Evolutionary conservation across 352 stramenopile genomes (phyloP).

Genomic region (Ophiocytium majus): DNA sequence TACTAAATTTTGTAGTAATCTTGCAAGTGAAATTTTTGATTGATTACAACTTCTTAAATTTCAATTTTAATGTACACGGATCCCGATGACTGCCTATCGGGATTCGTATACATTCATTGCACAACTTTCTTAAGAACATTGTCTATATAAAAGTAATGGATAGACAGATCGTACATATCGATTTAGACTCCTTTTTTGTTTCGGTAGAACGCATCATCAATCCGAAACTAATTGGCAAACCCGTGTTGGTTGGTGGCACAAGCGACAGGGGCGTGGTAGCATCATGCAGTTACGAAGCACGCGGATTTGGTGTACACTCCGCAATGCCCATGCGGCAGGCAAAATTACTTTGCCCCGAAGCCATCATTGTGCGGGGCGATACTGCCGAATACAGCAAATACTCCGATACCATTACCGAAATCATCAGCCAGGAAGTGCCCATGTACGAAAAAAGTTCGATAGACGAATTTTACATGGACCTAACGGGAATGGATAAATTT

Average conservation of each 20-base stretch:
- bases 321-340: background rate
- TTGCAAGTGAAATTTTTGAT: background rate
- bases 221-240: constrained; percentile 7
- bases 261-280: background rate
- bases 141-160: constrained; percentile 13
- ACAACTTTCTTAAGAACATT: too few species aligned
- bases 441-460: constrained; percentile 11
- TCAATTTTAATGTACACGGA: too few species aligned
- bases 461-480: constrained; percentile 12
- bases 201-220: background rate
- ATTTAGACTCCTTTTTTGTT: constrained; percentile 15
- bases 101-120: too few species aligned
- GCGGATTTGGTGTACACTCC: background rate
- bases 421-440: background rate
- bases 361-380: constrained; percentile 9
- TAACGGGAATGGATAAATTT: constrained; percentile 7
- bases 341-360: background rate
- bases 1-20: constrained; percentile 5
- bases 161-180: background rate
- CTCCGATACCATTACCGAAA: background rate
- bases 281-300: constrained; percentile 9
- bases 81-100: too few species aligned
- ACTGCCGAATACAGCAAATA: constrained; percentile 6
- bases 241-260: background rate
- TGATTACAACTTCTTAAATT: too few species aligned